Conservation (phyloP, 306 rosid genomes). For the Nissolia schottii region DNA sequence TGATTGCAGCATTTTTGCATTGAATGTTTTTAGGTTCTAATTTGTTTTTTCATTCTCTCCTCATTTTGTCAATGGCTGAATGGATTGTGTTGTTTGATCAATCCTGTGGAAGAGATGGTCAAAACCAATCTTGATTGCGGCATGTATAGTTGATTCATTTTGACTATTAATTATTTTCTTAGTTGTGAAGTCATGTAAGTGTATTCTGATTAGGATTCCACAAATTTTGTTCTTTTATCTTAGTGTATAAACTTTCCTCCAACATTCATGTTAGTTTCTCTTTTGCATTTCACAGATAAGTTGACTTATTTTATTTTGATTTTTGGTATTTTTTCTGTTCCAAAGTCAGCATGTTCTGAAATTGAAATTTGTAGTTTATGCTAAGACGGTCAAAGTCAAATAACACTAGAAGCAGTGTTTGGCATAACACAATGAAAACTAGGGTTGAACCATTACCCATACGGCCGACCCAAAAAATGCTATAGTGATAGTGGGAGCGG, state of each 20-base stretch:
- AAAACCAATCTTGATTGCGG: neutral
- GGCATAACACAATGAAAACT: neutral
- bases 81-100: conserved; percentile 1
- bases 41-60: neutral
- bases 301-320: neutral
- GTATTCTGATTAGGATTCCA: conserved; percentile 2
- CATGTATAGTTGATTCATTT: conserved; percentile 10
- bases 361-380: neutral
- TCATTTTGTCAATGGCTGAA: neutral
- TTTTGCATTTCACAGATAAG: neutral
- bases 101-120: conserved; percentile 9
- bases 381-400: neutral
- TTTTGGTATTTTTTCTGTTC: neutral
- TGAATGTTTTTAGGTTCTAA: neutral
- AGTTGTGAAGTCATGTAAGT: neutral
- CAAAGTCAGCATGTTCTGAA: neutral
- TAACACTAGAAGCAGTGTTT: neutral
- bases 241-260: neutral
- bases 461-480: too few species aligned
- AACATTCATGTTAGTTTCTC: neutral
- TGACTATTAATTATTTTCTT: neutral
- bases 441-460: neutral
- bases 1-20: neutral
- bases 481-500: too few species aligned
- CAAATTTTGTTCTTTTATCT: neutral